Evolutionary conservation across 257 asterid species (phyloP).

Genomic region (Capsicum pubescens): DNA sequence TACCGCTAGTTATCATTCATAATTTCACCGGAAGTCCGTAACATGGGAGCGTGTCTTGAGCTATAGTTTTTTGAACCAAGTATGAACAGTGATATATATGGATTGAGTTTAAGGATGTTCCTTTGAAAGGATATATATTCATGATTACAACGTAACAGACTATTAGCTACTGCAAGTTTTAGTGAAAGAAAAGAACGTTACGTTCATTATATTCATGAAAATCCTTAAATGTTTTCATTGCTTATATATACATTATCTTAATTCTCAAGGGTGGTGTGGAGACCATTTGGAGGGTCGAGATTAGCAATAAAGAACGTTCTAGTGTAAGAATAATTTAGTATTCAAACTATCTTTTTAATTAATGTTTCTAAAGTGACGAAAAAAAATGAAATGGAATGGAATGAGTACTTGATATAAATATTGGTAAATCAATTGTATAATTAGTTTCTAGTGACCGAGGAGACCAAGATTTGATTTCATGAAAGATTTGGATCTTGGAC

Average conservation of each 20-base stretch:
- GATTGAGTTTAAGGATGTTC: constrained; percentile 2
- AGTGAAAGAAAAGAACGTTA: neutral
- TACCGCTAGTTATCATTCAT: neutral
- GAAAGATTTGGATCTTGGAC: too few relatives aligned
- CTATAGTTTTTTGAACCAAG: neutral
- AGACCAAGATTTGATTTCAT: too few relatives aligned
- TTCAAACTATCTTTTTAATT: neutral
- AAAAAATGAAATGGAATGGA: neutral
- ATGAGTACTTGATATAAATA: neutral
- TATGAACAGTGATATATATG: neutral
- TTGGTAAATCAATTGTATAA: too few relatives aligned
- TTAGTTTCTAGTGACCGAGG: too few relatives aligned
- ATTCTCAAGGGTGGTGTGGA: neutral
- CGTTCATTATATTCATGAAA: neutral
- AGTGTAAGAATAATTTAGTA: neutral
- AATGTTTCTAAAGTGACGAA: neutral
- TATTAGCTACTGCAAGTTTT: neutral
- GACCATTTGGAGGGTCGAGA: neutral
- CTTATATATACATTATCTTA: neutral
- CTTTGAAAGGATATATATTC: neutral
- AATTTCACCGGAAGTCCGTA: neutral
- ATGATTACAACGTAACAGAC: neutral
- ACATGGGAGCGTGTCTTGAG: neutral
- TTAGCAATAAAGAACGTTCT: neutral
- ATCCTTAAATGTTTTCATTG: neutral